phyloP scores from a whole-genome alignment of 768 basidiomycete species.

The Rhodosporidiobolus sp. region DNA sequence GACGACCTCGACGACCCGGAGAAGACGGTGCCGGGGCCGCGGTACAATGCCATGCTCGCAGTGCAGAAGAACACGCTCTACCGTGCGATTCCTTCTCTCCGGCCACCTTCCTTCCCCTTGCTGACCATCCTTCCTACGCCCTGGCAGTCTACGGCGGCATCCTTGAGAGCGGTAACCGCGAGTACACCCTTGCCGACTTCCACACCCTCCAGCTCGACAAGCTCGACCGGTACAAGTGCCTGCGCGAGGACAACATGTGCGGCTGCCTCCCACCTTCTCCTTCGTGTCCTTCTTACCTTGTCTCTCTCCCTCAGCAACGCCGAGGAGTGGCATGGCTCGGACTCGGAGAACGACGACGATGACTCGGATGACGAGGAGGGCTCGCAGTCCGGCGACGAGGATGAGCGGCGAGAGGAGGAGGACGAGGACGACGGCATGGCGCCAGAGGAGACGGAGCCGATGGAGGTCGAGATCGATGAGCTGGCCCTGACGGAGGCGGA shows the following conservation, averaged over 20 bases:
- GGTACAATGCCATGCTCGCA: slow-evolving; percentile 86
- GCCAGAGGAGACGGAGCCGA: slow-evolving; percentile 42
- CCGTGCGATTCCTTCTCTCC: slow-evolving; percentile 55
- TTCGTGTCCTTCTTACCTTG: background rate
- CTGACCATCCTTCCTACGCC: slow-evolving; percentile 50
- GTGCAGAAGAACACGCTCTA: slow-evolving; percentile 79
- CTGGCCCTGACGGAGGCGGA: slow-evolving; percentile 43
- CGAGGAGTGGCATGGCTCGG: slow-evolving; percentile 52
- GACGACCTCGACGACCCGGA: slow-evolving; percentile 67
- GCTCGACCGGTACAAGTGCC: slow-evolving; percentile 69
- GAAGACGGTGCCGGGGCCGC: slow-evolving; percentile 62
- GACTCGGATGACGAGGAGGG: slow-evolving; percentile 56
- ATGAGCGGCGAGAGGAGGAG: slow-evolving; percentile 43
- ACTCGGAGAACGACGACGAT: slow-evolving; percentile 58
- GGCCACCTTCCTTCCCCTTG: background rate
- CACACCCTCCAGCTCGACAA: slow-evolving; percentile 76
- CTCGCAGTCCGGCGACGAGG: slow-evolving; percentile 24
- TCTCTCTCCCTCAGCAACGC: slow-evolving; percentile 47
- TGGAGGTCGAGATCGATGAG: slow-evolving; percentile 43
- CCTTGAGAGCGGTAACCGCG: slow-evolving; percentile 72
- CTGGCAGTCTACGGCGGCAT: slow-evolving; percentile 80
- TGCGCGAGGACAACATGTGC: slow-evolving; percentile 67
- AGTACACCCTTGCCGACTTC: slow-evolving; percentile 89
- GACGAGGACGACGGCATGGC: slow-evolving; percentile 42
- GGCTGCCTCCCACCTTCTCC: slow-evolving; percentile 51